Evolutionary conservation across 1,139 yeast species (phyloP), one percentile per base, ranked within the genome.

Genomic region (Candida anutae): DNA sequence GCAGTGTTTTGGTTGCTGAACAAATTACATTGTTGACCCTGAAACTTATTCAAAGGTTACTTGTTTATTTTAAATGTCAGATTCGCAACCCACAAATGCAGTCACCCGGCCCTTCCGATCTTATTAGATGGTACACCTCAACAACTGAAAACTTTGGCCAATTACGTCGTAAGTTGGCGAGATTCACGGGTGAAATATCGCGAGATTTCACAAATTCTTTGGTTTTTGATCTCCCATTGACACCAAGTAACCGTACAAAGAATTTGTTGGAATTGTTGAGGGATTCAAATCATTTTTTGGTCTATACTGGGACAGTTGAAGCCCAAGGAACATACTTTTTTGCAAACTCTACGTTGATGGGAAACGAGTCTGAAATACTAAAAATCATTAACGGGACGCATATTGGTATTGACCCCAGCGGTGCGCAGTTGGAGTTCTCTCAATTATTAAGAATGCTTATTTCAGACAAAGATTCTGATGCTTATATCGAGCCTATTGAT

Each of bases 121-220:
- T 87, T 27, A 74, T 76, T 15, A 67, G 85, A 30, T 84, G 95
- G 94, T 76, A 78, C 37, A 68, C 78, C n/a, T 71, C 83, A 3
- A 73, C 90, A 0, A 74, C 87, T 27, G 97, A 88, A 42, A 83
- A 81, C 39, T 77, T 83, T 38, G 88, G 95, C 21, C 81, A 85
- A 30, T 65, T 84, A 31, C 81, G 94, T 43, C 75, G 98, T 46
- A 84, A 85, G 46, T 65, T 88, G 32, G 73, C 84, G 14, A 74
- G 95, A 43, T 84, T 88, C 45, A 73, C 81, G 15, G 72, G 75
- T 26, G 74, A 76, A 27, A 59, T 87, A 15, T 72, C 82, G 6
- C 68, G 77, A 29, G 76, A 80, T 26, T 84, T 84, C 40, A 83
- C 83, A 36, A 88, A 90, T 47, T 70, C 93, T 0, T 64, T 79